phyloP scores from a whole-genome alignment of 192 early-diverging fungal species.

The Entomortierella lignicola region DNA sequence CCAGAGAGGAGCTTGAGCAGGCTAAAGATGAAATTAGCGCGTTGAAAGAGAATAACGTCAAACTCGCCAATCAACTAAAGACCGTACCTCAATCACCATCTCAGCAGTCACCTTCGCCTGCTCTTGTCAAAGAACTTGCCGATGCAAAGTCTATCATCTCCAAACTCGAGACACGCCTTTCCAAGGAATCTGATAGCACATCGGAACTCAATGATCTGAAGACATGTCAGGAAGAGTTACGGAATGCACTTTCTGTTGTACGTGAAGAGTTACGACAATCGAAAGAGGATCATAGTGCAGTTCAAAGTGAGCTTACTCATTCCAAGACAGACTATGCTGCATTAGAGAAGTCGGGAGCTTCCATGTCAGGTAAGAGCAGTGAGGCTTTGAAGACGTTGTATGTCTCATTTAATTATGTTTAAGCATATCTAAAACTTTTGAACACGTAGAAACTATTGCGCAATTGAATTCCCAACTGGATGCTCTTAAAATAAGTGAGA shows the following conservation, averaged over 20 bases:
- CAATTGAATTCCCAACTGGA: slow-evolving; percentile 10
- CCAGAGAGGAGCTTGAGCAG: slow-evolving; percentile 38
- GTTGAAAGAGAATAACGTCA: slow-evolving; percentile 23
- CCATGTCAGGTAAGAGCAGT: slow-evolving; percentile 11
- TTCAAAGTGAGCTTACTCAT: slow-evolving; percentile 7
- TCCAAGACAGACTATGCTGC: slow-evolving; percentile 6
- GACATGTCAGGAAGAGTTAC: slow-evolving; percentile 11
- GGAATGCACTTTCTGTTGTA: slow-evolving; percentile 1
- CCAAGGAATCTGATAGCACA: slow-evolving; percentile 4
- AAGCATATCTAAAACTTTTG: not conserved
- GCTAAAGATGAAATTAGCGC: slow-evolving; percentile 20
- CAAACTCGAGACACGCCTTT: slow-evolving; percentile 13
- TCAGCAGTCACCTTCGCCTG: not conserved
- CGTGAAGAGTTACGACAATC: slow-evolving; percentile 9
- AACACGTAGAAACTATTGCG: not conserved
- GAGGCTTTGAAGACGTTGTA: no score
- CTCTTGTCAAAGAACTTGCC: slow-evolving; percentile 14
- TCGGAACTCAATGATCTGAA: slow-evolving; percentile 3
- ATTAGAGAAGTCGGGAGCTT: slow-evolving; percentile 14
- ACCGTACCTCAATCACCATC: not conserved
- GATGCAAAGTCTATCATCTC: slow-evolving; percentile 31
- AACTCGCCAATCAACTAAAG: slow-evolving; percentile 12
- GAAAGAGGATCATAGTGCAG: slow-evolving; percentile 2
- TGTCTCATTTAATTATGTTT: no score
- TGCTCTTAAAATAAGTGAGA: not conserved